Evolutionary conservation across 345 rosid genomes (phyloP).

Genomic region (Sonneratia alba): DNA sequence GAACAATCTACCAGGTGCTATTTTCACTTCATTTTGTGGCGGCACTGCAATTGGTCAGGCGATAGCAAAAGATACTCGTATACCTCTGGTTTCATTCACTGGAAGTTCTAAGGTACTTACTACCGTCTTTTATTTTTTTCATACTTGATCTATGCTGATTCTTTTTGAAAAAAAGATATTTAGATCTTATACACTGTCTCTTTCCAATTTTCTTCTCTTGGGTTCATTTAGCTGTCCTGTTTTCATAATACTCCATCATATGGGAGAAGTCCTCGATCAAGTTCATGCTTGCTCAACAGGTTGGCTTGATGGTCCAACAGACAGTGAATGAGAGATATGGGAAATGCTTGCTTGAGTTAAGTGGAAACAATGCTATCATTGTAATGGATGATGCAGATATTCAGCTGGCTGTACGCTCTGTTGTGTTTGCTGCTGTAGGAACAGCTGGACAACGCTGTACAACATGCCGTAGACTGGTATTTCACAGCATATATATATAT

Average conservation of each 20-base stretch:
- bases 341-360: constrained; percentile 82
- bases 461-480: constrained; percentile 98
- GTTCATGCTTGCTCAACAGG: constrained; percentile 35
- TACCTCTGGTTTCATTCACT: constrained; percentile 81
- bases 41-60: constrained; percentile 94
- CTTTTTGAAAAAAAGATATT: background rate
- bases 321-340: constrained; percentile 80
- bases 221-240: background rate
- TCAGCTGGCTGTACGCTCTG: constrained; percentile 75
- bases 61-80: constrained; percentile 69
- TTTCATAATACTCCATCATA: background rate
- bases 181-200: background rate
- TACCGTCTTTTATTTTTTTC: background rate
- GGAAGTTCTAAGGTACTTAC: constrained; percentile 79
- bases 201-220: background rate
- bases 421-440: constrained; percentile 93
- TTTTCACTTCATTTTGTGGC: constrained; percentile 89
- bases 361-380: constrained; percentile 92
- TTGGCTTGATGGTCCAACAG: constrained; percentile 71
- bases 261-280: background rate
- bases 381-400: constrained; percentile 93
- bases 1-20: constrained; percentile 82
- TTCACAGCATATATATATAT: background rate
- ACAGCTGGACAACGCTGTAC: constrained; percentile 99
- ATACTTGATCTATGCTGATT: background rate